A percentile compares a stretch with the other conserved stretches of the same genome.
Conservation (phyloP, 257 asterid genomes). For the Parsonsia alboflavescens region DNA sequence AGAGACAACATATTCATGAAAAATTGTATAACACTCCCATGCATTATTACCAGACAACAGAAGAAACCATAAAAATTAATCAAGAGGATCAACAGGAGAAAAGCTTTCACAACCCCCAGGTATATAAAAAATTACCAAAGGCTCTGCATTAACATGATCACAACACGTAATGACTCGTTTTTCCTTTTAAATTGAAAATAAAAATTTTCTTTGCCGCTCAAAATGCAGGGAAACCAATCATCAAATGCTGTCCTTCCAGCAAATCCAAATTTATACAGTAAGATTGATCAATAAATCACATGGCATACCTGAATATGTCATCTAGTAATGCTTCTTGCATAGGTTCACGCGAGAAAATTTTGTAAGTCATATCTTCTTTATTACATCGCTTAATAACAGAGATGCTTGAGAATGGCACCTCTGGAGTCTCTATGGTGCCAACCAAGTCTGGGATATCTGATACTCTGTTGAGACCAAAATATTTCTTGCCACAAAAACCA, state of each 20-base stretch:
- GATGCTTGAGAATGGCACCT: constrained; percentile 81
- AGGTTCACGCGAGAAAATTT: constrained; percentile 75
- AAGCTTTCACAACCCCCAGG: no score
- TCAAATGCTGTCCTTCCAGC: no score
- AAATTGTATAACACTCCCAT: background rate
- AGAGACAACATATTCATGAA: background rate
- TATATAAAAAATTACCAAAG: no score
- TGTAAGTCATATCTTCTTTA: constrained; percentile 69
- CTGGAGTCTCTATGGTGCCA: constrained; percentile 75
- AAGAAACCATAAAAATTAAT: background rate
- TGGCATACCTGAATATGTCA: constrained; percentile 60
- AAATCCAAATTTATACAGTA: no score
- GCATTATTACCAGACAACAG: background rate
- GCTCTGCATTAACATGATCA: no score
- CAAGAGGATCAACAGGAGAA: background rate
- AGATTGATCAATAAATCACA: background rate
- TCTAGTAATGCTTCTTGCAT: constrained; percentile 66
- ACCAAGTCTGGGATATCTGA: constrained; percentile 79
- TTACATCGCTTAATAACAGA: constrained; percentile 55
- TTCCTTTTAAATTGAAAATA: no score
- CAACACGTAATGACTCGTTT: no score
- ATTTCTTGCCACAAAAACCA: constrained; percentile 43
- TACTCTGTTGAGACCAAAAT: constrained; percentile 59
- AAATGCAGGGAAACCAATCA: no score
- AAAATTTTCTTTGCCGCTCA: no score